A percentile compares a stretch with the other conserved stretches of the same genome.
Conservation (phyloP, 192 early-diverging fungal species). For the Backusella mclennaniae region DNA sequence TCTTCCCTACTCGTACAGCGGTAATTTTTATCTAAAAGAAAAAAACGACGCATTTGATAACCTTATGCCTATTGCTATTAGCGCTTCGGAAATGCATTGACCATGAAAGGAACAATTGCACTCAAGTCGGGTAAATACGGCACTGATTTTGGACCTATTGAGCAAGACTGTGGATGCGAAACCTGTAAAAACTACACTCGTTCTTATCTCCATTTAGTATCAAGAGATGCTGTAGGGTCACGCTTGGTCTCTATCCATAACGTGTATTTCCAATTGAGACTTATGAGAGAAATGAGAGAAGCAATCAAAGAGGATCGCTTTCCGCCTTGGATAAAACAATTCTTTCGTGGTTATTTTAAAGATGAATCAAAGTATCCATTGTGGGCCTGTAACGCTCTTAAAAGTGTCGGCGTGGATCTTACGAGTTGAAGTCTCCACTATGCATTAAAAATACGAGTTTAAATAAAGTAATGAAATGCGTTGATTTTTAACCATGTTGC, state of each 20-base stretch:
- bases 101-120: slow-evolving; percentile 64
- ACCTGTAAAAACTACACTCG: slow-evolving; percentile 77
- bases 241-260: slow-evolving; percentile 85
- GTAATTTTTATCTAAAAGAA: slow-evolving; percentile 25
- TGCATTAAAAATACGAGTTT: not conserved
- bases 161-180: slow-evolving; percentile 71
- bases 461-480: not conserved
- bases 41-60: not conserved
- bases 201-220: slow-evolving; percentile 63
- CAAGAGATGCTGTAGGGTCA: slow-evolving; percentile 76
- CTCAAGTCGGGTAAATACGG: slow-evolving; percentile 64
- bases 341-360: slow-evolving; percentile 63
- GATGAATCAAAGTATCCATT: slow-evolving; percentile 60
- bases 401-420: slow-evolving; percentile 67
- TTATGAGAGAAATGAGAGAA: slow-evolving; percentile 77
- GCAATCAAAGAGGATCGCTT: slow-evolving; percentile 68
- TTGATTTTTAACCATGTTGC: not conserved
- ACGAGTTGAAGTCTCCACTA: not conserved
- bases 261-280: slow-evolving; percentile 78
- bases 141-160: slow-evolving; percentile 69
- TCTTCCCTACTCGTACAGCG: slow-evolving; percentile 86
- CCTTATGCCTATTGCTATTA: slow-evolving; percentile 8
- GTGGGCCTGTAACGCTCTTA: slow-evolving; percentile 73
- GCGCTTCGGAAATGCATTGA: slow-evolving; percentile 85
- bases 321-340: slow-evolving; percentile 67